Percentiles rank a stretch among this genome's conserved stretches.
Conservation (phyloP, 805 yeast genomes). For the Ascoidea asiatica region DNA sequence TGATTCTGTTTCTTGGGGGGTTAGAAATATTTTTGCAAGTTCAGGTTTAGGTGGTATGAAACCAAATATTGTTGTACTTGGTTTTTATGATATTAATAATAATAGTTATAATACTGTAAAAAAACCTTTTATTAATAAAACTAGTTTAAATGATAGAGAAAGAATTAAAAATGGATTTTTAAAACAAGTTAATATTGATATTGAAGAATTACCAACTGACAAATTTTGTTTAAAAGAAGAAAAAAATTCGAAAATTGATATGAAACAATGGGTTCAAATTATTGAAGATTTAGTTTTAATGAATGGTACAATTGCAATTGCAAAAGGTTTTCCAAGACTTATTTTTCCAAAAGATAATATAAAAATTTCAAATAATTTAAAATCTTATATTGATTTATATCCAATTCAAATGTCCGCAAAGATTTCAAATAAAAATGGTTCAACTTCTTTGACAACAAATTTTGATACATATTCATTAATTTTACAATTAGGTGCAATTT, state of each 20-base stretch:
- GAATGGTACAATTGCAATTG: constrained; percentile 88
- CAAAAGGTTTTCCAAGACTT: constrained; percentile 68
- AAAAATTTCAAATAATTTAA: constrained; percentile 16
- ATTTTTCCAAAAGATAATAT: constrained; percentile 37
- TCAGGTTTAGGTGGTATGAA: constrained; percentile 98
- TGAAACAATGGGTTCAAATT: constrained; percentile 82
- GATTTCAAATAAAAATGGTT: constrained; percentile 51
- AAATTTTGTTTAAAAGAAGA: constrained; percentile 48
- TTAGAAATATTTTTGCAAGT: constrained; percentile 79
- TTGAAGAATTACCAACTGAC: constrained; percentile 56
- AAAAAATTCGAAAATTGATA: constrained; percentile 49
- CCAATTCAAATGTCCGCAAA: constrained; percentile 96
- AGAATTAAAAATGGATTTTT: background rate
- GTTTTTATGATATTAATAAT: constrained; percentile 59
- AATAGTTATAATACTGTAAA: constrained; percentile 8
- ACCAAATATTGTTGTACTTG: constrained; percentile 88
- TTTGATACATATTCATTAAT: constrained; percentile 94
- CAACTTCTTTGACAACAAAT: constrained; percentile 67
- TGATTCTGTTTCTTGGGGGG: constrained; percentile 88
- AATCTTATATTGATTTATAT: constrained; percentile 69
- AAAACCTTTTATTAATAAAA: no score
- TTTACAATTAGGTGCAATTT: constrained; percentile 83
- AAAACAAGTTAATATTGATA: background rate
- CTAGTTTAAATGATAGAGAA: constrained; percentile 2
- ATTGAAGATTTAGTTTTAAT: constrained; percentile 80